Evolutionary conservation across 768 basidiomycete species (phyloP).

Genomic region (Serendipita vermifera): DNA sequence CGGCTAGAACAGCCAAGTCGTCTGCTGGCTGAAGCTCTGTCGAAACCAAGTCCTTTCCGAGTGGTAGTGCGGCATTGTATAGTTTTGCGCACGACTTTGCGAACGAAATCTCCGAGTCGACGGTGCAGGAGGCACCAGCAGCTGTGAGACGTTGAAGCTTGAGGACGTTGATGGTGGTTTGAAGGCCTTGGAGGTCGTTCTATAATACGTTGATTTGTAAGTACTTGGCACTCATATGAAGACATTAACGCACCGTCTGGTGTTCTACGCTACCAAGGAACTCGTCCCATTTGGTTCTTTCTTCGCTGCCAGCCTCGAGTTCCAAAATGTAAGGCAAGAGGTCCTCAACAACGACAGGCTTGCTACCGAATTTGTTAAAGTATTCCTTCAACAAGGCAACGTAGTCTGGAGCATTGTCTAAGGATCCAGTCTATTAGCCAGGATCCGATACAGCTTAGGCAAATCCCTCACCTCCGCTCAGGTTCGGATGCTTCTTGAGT

Average conservation of each 20-base stretch:
- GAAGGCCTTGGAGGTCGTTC: conserved; percentile 44
- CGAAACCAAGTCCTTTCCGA: conserved; percentile 50
- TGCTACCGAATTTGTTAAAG: conserved; percentile 60
- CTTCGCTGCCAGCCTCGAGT: conserved; percentile 30
- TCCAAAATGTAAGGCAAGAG: conserved; percentile 46
- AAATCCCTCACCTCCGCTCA: too few relatives aligned
- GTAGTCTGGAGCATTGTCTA: conserved; percentile 17
- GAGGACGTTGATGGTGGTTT: conserved; percentile 55
- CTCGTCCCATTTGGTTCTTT: conserved; percentile 37
- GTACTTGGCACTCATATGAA: background rate
- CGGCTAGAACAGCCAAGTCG: conserved; percentile 66
- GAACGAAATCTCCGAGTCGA: conserved; percentile 42
- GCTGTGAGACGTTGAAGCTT: conserved; percentile 61
- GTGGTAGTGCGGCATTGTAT: conserved; percentile 53
- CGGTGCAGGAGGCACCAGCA: conserved; percentile 34
- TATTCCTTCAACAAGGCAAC: conserved; percentile 48
- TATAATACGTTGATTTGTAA: conserved; percentile 19
- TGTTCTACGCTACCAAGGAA: conserved; percentile 39
- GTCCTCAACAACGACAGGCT: conserved; percentile 81
- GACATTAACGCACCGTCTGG: conserved; percentile 29
- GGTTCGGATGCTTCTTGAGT: conserved; percentile 29
- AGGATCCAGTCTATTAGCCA: background rate
- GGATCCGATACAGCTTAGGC: too few relatives aligned
- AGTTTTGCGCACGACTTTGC: conserved; percentile 40
- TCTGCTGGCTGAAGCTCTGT: conserved; percentile 84